These are phyloP conservation scores for Hibiscus trionum DNA, from an alignment of 345 rosid species.

Conservation along the genomic window DNA sequence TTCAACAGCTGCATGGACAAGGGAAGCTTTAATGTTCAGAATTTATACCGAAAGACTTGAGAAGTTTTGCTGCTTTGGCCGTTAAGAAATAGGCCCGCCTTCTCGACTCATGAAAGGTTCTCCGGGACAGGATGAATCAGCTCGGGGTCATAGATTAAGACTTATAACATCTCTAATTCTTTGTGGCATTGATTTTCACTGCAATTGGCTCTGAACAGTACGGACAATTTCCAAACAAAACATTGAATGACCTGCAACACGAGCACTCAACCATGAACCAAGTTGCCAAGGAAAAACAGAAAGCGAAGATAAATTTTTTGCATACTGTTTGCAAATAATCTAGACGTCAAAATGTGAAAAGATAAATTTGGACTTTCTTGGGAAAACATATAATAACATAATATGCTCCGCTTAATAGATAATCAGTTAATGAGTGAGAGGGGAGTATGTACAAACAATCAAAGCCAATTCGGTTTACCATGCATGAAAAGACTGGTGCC, in stretches of 20 bases:
- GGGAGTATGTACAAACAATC: background rate
- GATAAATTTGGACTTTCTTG: background rate
- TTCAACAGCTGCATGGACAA: background rate
- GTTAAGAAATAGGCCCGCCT: background rate
- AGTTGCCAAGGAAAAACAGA: background rate
- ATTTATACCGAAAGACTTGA: background rate
- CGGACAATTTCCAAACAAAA: conserved; percentile 71
- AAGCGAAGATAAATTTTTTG: background rate
- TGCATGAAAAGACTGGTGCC: background rate
- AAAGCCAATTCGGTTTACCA: background rate
- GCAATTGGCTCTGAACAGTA: conserved; percentile 73
- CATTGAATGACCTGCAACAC: conserved; percentile 62
- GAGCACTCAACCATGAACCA: conserved; percentile 2
- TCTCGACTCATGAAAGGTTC: background rate
- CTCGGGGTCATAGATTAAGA: background rate
- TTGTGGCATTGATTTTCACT: conserved; percentile 38
- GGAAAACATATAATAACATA: background rate
- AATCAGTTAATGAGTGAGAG: background rate
- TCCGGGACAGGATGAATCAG: background rate
- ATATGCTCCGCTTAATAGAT: background rate
- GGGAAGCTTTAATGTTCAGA: background rate
- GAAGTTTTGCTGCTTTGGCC: background rate
- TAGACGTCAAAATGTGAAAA: too few relatives aligned
- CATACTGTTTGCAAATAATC: background rate
- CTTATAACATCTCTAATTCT: conserved; percentile 8